Base-by-base conservation (phyloP, 1,284 basidiomycete species). In the Tylopilus sp. region DNA sequence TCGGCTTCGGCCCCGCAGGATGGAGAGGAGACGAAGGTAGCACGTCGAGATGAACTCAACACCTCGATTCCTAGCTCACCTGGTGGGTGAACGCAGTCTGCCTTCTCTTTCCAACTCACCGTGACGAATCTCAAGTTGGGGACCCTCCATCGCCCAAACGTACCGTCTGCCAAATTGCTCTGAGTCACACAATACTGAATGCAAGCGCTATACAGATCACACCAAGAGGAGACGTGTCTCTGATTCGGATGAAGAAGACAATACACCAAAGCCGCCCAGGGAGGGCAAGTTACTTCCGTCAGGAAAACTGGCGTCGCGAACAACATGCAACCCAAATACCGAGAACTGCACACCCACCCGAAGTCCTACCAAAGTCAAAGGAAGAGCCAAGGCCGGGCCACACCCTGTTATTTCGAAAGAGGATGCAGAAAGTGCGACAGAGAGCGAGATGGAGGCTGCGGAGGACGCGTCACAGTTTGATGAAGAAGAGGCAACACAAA, bases 221-320 rank as follows among this genome's bases (percentile, higher is more conserved):
- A 53, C 68, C 8, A 88, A 88, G 72, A 83, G 79, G 64, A 75
- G 85, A 56, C 78, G 82, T 44, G 73, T 88, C 33, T 63, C 86
- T 6, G 76, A 83, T 39, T 88, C 86, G 0, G 88, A 90, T 53
- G 83, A 87, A 26, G 86, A 88, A 53, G 75, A 73, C 25, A 57
- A 57, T 10, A 54, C 51, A 9, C 50, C 62, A 35, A 54, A 56
- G 40, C 31, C 32, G 6, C 49, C 1, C 35, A 48, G 11, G 52
- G 31, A 56, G 53, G 31, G 45, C 36, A 41, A 44, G 19, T 22
- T 15, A 29, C 5, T 5, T 28, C 22, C 50, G 31, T 35, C 50
- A 20, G 50, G 14, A 40, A 43, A 49, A 7, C 22, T 22, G 11
- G 14, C 28, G 14, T 50, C 56, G 32, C 52, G 47, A 45, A 52